Percentiles rank a stretch among this genome's conserved stretches.
Evolutionary conservation across 768 basidiomycete genomes (phyloP).

Genomic region (Albatrellus ellisii): DNA sequence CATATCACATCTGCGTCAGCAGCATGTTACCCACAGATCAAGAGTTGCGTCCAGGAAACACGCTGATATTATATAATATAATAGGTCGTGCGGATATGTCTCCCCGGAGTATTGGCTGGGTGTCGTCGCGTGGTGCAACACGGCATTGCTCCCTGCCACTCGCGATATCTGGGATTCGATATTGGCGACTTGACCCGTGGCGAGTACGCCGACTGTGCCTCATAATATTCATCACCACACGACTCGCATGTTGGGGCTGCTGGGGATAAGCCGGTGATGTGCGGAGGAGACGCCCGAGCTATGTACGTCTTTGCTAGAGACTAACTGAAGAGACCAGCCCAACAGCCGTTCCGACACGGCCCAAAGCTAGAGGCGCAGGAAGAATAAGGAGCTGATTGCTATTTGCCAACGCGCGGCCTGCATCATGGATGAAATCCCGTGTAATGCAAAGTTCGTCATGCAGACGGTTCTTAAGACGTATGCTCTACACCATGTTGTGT

Average conservation of each 20-base stretch:
- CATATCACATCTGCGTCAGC: too few relatives aligned
- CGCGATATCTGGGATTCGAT: conserved; percentile 31
- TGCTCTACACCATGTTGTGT: too few relatives aligned
- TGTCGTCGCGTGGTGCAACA: conserved; percentile 29
- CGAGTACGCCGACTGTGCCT: neutral
- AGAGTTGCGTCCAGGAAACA: too few relatives aligned
- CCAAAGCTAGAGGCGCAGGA: conserved; percentile 59
- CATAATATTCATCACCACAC: conserved; percentile 11
- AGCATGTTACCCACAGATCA: too few relatives aligned
- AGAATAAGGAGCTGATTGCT: conserved; percentile 61
- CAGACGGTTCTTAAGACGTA: too few relatives aligned
- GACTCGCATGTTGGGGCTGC: conserved; percentile 19
- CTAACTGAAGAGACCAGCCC: conserved; percentile 23
- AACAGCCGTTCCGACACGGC: conserved; percentile 21
- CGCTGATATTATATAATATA: too few relatives aligned
- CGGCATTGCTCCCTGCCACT: conserved; percentile 24
- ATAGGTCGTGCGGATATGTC: conserved; percentile 17
- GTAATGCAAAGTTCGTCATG: too few relatives aligned
- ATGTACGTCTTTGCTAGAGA: conserved; percentile 26
- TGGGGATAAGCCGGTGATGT: conserved; percentile 30
- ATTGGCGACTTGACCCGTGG: conserved; percentile 6
- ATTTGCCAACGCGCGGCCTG: too few relatives aligned
- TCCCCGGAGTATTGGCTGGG: conserved; percentile 33
- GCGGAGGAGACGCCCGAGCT: conserved; percentile 23
- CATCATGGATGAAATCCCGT: too few relatives aligned